Evolutionary conservation across 768 basidiomycete species (phyloP).

Genomic region (Lyophyllum shimeji): DNA sequence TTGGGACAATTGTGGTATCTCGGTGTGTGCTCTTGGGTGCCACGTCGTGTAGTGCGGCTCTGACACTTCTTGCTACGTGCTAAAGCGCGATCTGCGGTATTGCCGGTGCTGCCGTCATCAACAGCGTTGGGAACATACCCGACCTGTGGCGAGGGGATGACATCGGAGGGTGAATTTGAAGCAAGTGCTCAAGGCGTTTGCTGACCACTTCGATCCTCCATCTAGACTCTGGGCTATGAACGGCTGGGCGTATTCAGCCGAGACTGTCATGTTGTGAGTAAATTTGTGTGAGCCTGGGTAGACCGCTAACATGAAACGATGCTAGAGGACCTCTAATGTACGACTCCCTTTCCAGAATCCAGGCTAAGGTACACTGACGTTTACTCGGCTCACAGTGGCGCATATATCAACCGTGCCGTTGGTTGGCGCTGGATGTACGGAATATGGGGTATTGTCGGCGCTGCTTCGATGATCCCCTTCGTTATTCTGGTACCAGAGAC

Average conservation of each 20-base stretch:
- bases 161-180: constrained; percentile 5
- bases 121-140: constrained; percentile 20
- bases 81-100: constrained; percentile 19
- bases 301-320: not conserved
- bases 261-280: constrained; percentile 16
- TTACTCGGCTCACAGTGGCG: constrained; percentile 9
- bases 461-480: constrained; percentile 15
- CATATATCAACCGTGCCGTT: constrained; percentile 18
- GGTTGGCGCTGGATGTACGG: constrained; percentile 25
- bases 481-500: constrained; percentile 20
- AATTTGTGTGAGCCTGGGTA: not conserved
- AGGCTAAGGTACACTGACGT: not conserved
- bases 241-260: constrained; percentile 21
- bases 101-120: constrained; percentile 17
- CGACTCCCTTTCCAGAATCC: not conserved
- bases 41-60: not conserved
- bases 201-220: not conserved
- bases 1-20: constrained; percentile 16
- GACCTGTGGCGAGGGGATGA: constrained; percentile 22
- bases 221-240: constrained; percentile 23
- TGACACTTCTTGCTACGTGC: not conserved
- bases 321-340: constrained; percentile 19
- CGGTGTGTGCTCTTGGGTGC: constrained; percentile 10
- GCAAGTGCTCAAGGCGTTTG: not conserved
- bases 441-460: constrained; percentile 21